Evolutionary conservation across 441 rosid genomes (phyloP).

Genomic region (Aquilaria agallochum): DNA sequence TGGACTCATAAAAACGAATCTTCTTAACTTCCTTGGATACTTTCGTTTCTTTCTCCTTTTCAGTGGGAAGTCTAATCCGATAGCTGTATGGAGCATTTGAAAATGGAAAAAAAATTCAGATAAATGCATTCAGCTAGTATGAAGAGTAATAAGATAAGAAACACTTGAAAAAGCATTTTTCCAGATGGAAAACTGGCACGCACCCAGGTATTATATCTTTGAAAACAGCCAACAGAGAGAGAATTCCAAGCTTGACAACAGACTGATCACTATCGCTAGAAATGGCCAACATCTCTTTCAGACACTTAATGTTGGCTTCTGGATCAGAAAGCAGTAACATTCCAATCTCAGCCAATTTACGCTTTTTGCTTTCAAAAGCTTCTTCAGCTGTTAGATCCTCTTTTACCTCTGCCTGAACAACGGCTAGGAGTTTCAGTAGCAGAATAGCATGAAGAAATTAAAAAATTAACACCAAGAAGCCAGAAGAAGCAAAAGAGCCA

Average conservation of each 20-base stretch:
- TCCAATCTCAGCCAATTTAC: constrained; percentile 82
- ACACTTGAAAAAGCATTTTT: too few species aligned
- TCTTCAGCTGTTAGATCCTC: constrained; percentile 84
- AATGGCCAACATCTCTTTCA: constrained; percentile 74
- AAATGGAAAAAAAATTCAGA: constrained; percentile 1
- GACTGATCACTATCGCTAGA: constrained; percentile 57
- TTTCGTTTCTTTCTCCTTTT: constrained; percentile 95
- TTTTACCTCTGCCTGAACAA: constrained; percentile 77
- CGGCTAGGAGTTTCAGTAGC: background rate
- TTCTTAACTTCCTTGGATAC: constrained; percentile 93
- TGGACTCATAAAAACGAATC: constrained; percentile 82
- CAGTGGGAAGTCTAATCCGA: constrained; percentile 96
- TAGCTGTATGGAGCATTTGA: constrained; percentile 46
- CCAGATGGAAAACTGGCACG: constrained; percentile 6
- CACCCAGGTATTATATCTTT: constrained; percentile 97
- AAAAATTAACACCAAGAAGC: background rate
- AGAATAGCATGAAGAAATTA: too few species aligned
- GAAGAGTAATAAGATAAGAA: background rate
- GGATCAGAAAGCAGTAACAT: constrained; percentile 71
- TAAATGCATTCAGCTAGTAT: background rate
- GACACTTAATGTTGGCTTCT: constrained; percentile 62
- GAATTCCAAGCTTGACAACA: constrained; percentile 62
- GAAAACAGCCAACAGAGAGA: constrained; percentile 89
- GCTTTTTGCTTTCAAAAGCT: constrained; percentile 59
- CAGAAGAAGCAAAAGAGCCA: background rate